These are phyloP conservation scores for Pseudocercospora eumusae DNA, from an alignment of 2,329 filamentous ascomycete species.

Conservation along the genomic window DNA sequence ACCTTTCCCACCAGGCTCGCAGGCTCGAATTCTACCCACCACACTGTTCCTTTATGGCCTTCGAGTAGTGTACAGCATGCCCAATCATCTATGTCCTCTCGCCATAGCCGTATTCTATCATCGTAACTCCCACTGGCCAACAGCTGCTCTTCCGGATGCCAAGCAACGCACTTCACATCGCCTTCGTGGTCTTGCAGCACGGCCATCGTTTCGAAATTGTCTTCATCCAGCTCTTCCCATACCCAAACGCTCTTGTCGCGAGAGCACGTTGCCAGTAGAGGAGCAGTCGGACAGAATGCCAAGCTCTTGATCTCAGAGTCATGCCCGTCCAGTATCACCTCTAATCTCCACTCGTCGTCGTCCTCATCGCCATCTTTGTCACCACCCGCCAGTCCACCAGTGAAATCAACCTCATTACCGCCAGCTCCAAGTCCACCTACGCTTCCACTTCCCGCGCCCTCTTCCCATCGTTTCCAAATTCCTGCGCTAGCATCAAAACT, in stretches of 20 bases:
- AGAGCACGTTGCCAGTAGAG: conserved; percentile 83
- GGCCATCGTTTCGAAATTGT: conserved; percentile 95
- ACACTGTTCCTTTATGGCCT: conserved; percentile 84
- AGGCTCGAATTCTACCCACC: conserved; percentile 73
- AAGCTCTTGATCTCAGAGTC: conserved; percentile 89
- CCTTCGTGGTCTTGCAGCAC: conserved; percentile 92
- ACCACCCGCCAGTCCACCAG: conserved; percentile 33
- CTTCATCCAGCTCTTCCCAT: conserved; percentile 94
- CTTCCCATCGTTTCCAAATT: conserved; percentile 66
- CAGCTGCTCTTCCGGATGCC: conserved; percentile 79
- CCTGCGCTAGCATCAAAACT: conserved; percentile 93
- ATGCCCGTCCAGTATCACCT: conserved; percentile 88
- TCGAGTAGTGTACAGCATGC: conserved; percentile 79
- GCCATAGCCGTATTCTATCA: conserved; percentile 83
- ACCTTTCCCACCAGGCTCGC: conserved; percentile 40
- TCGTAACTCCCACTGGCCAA: conserved; percentile 93
- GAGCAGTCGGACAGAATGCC: conserved; percentile 70
- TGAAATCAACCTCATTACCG: conserved; percentile 38
- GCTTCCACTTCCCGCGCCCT: conserved; percentile 39
- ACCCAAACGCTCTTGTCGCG: conserved; percentile 97
- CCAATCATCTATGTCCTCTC: conserved; percentile 93
- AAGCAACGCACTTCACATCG: conserved; percentile 91
- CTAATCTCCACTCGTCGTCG: conserved; percentile 87
- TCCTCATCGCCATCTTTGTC: conserved; percentile 52
- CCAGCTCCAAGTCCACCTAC: conserved; percentile 27